Evolutionary conservation across 2,329 filamentous ascomycete genomes (phyloP).

Genomic region (Canariomyces notabilis): DNA sequence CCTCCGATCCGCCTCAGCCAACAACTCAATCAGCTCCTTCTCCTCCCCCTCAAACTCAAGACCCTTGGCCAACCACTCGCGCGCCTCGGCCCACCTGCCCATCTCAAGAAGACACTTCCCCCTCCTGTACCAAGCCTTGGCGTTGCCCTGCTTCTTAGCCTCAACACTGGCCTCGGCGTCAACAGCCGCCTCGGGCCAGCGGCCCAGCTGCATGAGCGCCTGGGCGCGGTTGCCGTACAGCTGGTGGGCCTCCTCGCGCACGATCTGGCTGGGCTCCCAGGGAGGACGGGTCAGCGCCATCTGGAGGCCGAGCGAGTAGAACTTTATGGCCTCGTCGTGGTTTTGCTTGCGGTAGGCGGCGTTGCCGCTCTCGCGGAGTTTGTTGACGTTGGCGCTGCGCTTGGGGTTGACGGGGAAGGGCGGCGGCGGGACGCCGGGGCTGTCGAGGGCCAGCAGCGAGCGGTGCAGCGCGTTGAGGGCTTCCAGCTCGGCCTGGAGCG

Average conservation of each 20-base stretch:
- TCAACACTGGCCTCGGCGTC: conserved; percentile 88
- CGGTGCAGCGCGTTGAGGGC: conserved; percentile 77
- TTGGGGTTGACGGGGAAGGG: conserved; percentile 91
- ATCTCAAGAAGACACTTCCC: conserved; percentile 87
- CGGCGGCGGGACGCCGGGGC: conserved; percentile 68
- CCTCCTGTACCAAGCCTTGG: conserved; percentile 90
- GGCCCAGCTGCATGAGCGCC: conserved; percentile 75
- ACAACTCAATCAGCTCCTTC: conserved; percentile 56
- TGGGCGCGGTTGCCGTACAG: conserved; percentile 86
- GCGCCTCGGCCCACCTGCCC: conserved; percentile 77
- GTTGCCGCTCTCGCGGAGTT: conserved; percentile 87
- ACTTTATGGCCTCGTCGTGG: conserved; percentile 68
- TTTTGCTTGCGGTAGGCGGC: conserved; percentile 71
- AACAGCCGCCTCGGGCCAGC: conserved; percentile 79
- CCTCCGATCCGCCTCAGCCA: conserved; percentile 56
- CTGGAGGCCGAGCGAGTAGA: conserved; percentile 81
- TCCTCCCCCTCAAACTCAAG: conserved; percentile 78
- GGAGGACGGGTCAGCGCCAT: conserved; percentile 78
- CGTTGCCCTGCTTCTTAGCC: conserved; percentile 78
- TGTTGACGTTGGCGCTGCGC: conserved; percentile 78
- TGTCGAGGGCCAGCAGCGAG: conserved; percentile 60
- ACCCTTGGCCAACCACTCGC: conserved; percentile 68
- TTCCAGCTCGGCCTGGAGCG: conserved; percentile 60
- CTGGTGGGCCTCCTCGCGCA: conserved; percentile 75
- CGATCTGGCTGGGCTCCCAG: conserved; percentile 83